Conservation (phyloP, 2,329 filamentous ascomycete species). For the Clonostachys solani region DNA sequence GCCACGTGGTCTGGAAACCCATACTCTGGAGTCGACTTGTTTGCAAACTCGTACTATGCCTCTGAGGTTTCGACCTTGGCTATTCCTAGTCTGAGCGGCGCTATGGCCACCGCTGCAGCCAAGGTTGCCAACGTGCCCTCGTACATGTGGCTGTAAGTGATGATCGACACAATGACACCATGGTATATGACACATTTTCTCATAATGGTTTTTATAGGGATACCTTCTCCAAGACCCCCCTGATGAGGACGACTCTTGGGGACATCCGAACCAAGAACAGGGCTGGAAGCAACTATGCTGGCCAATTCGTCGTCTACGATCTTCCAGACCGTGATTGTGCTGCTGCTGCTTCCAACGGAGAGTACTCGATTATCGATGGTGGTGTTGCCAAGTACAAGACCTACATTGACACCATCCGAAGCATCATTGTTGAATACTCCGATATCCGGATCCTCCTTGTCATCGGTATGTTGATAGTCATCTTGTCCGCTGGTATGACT, state of each 20-base stretch:
- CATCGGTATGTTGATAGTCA: slow-evolving; percentile 23
- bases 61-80: slow-evolving; percentile 51
- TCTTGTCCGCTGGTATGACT: too few relatives aligned
- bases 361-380: slow-evolving; percentile 44
- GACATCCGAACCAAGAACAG: slow-evolving; percentile 32
- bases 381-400: slow-evolving; percentile 49
- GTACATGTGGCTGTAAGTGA: slow-evolving; percentile 46
- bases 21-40: slow-evolving; percentile 42
- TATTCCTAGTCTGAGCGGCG: slow-evolving; percentile 56
- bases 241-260: slow-evolving; percentile 39
- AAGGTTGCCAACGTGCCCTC: slow-evolving; percentile 47
- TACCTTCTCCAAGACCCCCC: slow-evolving; percentile 40
- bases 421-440: slow-evolving; percentile 33
- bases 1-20: slow-evolving; percentile 49
- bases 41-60: slow-evolving; percentile 52
- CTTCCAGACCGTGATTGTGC: slow-evolving; percentile 56
- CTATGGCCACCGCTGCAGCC: slow-evolving; percentile 46
- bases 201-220: slow-evolving; percentile 30
- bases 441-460: slow-evolving; percentile 38
- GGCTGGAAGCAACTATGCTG: slow-evolving; percentile 33
- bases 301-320: slow-evolving; percentile 51
- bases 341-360: slow-evolving; percentile 52
- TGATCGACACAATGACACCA: neutral
- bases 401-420: slow-evolving; percentile 47
- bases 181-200: neutral